A percentile compares a stretch with the other conserved stretches of the same genome.
phyloP scores from a whole-genome alignment of 495 filamentous ascomycete species.

The Penicillium angulare region DNA sequence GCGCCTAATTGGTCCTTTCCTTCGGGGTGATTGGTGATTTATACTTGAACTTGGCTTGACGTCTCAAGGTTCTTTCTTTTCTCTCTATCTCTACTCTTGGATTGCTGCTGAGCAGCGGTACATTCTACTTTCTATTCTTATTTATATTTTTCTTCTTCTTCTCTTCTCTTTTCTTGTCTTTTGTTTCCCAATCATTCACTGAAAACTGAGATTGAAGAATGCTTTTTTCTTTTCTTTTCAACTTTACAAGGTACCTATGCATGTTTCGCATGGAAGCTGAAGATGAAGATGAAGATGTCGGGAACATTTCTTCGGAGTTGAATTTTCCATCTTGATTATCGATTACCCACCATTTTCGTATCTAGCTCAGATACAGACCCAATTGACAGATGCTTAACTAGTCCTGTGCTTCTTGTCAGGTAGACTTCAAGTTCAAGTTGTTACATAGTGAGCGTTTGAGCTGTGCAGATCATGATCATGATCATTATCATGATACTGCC shows the following conservation, averaged over 20 bases:
- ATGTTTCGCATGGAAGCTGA: conserved; percentile 4
- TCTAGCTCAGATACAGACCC: too few species aligned
- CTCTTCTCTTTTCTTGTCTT: not conserved
- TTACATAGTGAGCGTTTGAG: too few species aligned
- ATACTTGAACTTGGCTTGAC: not conserved
- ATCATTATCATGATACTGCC: too few species aligned
- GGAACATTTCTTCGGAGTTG: conserved; percentile 5
- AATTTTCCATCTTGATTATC: not conserved
- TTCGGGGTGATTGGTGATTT: conserved; percentile 16
- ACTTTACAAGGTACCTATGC: not conserved
- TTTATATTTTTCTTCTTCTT: conserved; percentile 1
- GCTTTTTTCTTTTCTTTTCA: not conserved
- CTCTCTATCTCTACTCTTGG: not conserved
- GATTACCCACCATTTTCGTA: not conserved
- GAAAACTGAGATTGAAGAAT: not conserved
- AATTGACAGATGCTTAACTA: too few species aligned
- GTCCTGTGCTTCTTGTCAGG: too few species aligned
- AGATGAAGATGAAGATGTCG: conserved; percentile 6
- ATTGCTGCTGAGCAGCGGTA: conserved; percentile 13
- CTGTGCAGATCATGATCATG: too few species aligned
- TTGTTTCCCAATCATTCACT: conserved; percentile 2
- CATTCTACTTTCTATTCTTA: conserved; percentile 10
- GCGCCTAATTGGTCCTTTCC: conserved; percentile 34
- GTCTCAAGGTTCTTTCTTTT: not conserved
- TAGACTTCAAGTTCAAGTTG: too few species aligned